These are phyloP conservation scores for Nakazawaea ishiwadae DNA, from an alignment of 805 yeast genomes.

Conservation along the genomic window DNA sequence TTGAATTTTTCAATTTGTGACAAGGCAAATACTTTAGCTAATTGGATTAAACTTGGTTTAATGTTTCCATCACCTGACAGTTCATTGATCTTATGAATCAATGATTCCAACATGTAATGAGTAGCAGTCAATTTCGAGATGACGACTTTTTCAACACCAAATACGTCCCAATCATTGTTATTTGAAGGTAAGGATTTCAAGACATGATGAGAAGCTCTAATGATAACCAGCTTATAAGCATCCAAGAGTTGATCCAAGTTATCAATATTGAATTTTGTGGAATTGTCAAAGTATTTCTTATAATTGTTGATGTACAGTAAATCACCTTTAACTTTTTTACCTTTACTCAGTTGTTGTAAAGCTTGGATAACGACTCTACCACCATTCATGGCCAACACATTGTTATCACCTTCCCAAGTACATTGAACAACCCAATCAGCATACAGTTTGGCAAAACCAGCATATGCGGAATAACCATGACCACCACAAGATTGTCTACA, in stretches of 20 bases:
- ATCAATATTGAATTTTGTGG: conserved; percentile 13
- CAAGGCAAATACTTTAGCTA: conserved; percentile 62
- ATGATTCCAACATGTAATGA: conserved; percentile 39
- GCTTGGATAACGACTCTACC: conserved; percentile 72
- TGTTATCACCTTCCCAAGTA: conserved; percentile 98
- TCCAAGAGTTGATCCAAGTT: conserved; percentile 30
- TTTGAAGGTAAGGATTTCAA: conserved; percentile 27
- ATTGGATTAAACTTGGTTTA: conserved; percentile 41
- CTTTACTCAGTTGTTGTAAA: conserved; percentile 33
- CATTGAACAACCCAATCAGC: conserved; percentile 97
- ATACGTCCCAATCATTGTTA: conserved; percentile 38
- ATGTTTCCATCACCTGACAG: conserved; percentile 33
- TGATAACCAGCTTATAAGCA: conserved; percentile 36
- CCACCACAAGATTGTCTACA: conserved; percentile 95
- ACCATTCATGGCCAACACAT: conserved; percentile 74
- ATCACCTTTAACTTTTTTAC: conserved; percentile 41
- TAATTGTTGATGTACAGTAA: conserved; percentile 35
- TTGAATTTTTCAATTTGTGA: conserved; percentile 66
- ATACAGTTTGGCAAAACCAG: conserved; percentile 85
- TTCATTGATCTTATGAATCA: conserved; percentile 27
- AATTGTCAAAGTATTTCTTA: conserved; percentile 18
- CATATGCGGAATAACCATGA: conserved; percentile 91
- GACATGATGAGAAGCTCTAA: conserved; percentile 32
- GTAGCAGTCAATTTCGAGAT: conserved; percentile 49
- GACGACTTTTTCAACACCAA: conserved; percentile 40